These are phyloP conservation scores for Epichloe festucae DNA, from an alignment of 2,329 filamentous ascomycete species.

Conservation along the genomic window DNA sequence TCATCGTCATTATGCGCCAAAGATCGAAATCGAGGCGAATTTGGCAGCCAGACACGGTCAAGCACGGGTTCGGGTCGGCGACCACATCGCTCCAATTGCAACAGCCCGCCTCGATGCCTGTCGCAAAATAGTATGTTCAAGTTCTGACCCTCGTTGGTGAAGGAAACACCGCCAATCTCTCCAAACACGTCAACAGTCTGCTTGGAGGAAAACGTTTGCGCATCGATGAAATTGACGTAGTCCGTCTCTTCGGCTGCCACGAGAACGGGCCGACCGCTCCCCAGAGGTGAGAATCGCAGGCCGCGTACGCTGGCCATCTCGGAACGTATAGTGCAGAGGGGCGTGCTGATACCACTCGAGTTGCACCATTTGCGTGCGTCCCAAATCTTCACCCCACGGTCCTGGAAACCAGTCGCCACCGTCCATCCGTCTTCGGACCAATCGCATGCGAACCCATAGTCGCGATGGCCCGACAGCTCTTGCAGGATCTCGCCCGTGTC, in stretches of 20 bases:
- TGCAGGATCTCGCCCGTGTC: conserved; percentile 49
- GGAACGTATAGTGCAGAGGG: conserved; percentile 43
- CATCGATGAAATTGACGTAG: conserved; percentile 57
- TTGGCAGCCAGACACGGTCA: conserved; percentile 9
- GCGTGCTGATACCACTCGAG: conserved; percentile 32
- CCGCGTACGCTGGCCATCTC: conserved; percentile 58
- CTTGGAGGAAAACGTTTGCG: conserved; percentile 47
- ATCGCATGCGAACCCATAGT: conserved; percentile 64
- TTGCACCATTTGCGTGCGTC: conserved; percentile 58
- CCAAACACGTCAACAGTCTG: conserved; percentile 66
- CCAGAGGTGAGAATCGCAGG: conserved; percentile 58
- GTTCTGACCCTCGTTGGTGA: conserved; percentile 53
- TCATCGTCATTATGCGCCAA: conserved; percentile 3
- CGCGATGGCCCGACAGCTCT: conserved; percentile 48
- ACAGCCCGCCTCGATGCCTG: conserved; percentile 48
- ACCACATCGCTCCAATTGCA: conserved; percentile 43
- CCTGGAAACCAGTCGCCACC: conserved; percentile 66
- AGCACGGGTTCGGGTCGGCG: conserved; percentile 15
- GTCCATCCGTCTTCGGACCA: conserved; percentile 69
- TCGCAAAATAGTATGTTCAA: conserved; percentile 60
- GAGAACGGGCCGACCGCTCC: conserved; percentile 52
- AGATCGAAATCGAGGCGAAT: neutral
- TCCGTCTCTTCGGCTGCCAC: conserved; percentile 68
- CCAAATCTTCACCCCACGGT: conserved; percentile 61
- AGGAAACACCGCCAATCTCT: conserved; percentile 55